Conservation (phyloP, 148 eudicot species). For the Persicaria tinctoria region DNA sequence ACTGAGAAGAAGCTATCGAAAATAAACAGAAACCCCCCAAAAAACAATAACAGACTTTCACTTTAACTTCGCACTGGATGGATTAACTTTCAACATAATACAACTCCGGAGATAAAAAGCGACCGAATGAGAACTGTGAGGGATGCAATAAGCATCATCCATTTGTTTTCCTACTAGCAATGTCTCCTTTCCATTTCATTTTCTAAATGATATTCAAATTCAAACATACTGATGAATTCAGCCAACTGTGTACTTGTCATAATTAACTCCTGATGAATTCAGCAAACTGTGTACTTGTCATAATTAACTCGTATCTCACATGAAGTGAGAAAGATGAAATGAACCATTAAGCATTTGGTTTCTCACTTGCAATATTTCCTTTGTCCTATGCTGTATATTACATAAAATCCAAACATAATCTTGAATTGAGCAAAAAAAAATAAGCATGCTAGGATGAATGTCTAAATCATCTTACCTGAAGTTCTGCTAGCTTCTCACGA, state of each 20-base stretch:
- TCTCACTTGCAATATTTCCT: neutral
- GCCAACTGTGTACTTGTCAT: neutral
- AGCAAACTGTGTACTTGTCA: neutral
- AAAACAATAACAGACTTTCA: neutral
- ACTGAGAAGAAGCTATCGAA: neutral
- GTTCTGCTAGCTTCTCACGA: constrained; percentile 88
- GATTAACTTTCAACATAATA: neutral
- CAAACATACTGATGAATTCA: neutral
- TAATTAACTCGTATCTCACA: neutral
- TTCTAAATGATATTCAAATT: neutral
- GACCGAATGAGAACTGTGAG: neutral
- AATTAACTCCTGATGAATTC: neutral
- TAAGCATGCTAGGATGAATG: neutral
- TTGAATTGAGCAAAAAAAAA: neutral
- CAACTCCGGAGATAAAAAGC: neutral
- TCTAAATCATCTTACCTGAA: constrained; percentile 47
- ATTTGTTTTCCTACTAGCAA: neutral
- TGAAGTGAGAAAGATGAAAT: neutral
- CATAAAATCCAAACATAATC: neutral
- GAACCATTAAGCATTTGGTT: neutral
- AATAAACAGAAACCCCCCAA: neutral
- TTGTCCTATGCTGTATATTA: neutral
- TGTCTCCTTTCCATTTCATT: neutral
- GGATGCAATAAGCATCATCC: neutral
- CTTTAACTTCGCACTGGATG: neutral